Evolutionary conservation across 441 rosid species (phyloP), one percentile per base, ranked within the genome.

Genomic region (Pelargonium australe): DNA sequence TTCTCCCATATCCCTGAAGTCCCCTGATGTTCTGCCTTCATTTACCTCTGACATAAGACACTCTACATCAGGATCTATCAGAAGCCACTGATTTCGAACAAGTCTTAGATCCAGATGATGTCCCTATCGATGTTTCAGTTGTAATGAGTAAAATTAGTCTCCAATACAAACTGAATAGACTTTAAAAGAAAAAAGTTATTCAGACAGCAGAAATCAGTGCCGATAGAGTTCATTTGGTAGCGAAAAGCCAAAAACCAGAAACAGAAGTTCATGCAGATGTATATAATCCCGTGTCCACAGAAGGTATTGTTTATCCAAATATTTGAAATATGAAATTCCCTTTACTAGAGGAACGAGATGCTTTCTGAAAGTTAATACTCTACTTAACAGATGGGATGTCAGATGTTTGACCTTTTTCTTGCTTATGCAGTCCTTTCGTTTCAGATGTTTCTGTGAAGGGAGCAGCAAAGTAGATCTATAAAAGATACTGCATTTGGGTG

Each of bases 41-140:
- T 95, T 90, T 72, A 70, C 90, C 73, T 95, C 92, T 0, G 98
- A 95, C 99, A 95, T 92, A 31, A 95, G 98, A 82, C 85, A 85
- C 75, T 90, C 90, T 70, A 78, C 82, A 80, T 81, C 86, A 16
- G 98, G 88, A 79, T 95, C 98, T 70, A 95, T 85, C 82, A 95
- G 72, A 78, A 95, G 97, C 99, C 99, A 95, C 64, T 92, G 98
- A 75, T 92, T 95, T 55, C 98, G 85, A 44, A 92, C 82, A 75
- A 90, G 97, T 75, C 99, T 82, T 49, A 95, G 75, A 83, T 92
- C 99, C 78, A 95, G 85, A 76, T 90, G 98, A 82, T 95, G 95
- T 62, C 98, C 99, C 98, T 91, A 64, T 70, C 40, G 10, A 58
- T 71, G 68, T 66, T 78, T 69, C 17, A 40, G 49, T 31, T 16